phyloP scores from a whole-genome alignment of 495 filamentous ascomycete species.

The Pyrenula aspistea region DNA sequence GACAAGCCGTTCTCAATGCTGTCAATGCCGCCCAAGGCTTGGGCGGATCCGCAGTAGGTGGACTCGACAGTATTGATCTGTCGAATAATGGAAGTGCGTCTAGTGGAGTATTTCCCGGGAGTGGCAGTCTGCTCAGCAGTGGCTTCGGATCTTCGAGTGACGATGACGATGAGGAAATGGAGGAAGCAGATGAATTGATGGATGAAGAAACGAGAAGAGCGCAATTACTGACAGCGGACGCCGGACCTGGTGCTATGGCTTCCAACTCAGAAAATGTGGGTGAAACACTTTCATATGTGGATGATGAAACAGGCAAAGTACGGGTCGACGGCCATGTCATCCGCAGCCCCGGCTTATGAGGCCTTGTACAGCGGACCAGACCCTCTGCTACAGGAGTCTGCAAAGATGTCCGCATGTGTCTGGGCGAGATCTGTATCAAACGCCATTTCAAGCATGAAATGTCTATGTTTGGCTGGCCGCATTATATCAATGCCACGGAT shows the following conservation, averaged over 20 bases:
- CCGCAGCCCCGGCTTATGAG: too few species aligned
- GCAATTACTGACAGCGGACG: slow-evolving; percentile 18
- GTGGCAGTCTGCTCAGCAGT: slow-evolving; percentile 62
- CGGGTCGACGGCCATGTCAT: too few species aligned
- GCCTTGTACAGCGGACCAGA: too few species aligned
- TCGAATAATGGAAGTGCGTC: slow-evolving; percentile 51
- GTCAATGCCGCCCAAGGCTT: slow-evolving; percentile 49
- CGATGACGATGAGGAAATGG: slow-evolving; percentile 93
- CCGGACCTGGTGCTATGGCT: slow-evolving; percentile 13
- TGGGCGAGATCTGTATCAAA: too few species aligned
- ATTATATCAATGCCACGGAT: too few species aligned
- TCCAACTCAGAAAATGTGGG: slow-evolving; percentile 48
- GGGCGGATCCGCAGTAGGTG: slow-evolving; percentile 45
- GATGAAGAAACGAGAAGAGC: slow-evolving; percentile 12
- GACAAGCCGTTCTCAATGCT: slow-evolving; percentile 53
- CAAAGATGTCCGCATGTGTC: too few species aligned
- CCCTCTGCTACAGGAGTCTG: too few species aligned
- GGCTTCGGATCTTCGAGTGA: slow-evolving; percentile 95
- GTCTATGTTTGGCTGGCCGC: too few species aligned
- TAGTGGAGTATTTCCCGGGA: slow-evolving; percentile 51
- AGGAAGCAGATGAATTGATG: slow-evolving; percentile 61
- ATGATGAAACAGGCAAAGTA: too few species aligned
- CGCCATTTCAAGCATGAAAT: too few species aligned
- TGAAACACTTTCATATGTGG: slow-evolving; percentile 22
- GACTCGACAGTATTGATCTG: slow-evolving; percentile 68